Evolutionary conservation across 2,329 filamentous ascomycete genomes (phyloP).

Genomic region (Hyphodiscus sp.): DNA sequence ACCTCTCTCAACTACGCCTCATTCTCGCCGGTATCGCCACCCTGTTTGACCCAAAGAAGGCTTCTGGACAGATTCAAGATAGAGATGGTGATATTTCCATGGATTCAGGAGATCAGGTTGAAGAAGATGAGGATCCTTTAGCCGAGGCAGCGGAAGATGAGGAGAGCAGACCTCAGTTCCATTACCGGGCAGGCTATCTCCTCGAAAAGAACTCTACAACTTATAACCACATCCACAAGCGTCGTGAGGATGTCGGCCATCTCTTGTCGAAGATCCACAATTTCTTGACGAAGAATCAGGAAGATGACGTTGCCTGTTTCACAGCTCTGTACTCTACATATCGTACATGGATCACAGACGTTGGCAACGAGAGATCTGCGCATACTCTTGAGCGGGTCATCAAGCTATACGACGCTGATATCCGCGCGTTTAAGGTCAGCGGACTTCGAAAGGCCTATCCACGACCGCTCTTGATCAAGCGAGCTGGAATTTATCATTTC

Average conservation of each 20-base stretch:
- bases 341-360: slow-evolving; percentile 93
- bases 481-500: slow-evolving; percentile 90
- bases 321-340: slow-evolving; percentile 89
- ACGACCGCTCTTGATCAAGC: slow-evolving; percentile 81
- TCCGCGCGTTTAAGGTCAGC: slow-evolving; percentile 89
- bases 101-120: slow-evolving; percentile 42
- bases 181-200: slow-evolving; percentile 82
- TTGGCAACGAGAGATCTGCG: slow-evolving; percentile 91
- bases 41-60: slow-evolving; percentile 75
- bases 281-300: slow-evolving; percentile 77
- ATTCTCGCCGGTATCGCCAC: slow-evolving; percentile 84
- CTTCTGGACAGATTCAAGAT: slow-evolving; percentile 49
- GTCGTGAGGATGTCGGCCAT: slow-evolving; percentile 74
- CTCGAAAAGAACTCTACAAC: slow-evolving; percentile 56
- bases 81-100: slow-evolving; percentile 40
- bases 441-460: slow-evolving; percentile 90
- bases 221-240: slow-evolving; percentile 71
- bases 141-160: slow-evolving; percentile 68
- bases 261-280: slow-evolving; percentile 77
- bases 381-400: slow-evolving; percentile 86
- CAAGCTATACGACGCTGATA: slow-evolving; percentile 77
- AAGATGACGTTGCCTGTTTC: slow-evolving; percentile 95
- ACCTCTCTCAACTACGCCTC: slow-evolving; percentile 81
- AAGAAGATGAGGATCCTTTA: slow-evolving; percentile 50
- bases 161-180: slow-evolving; percentile 77